Evolutionary conservation across 768 basidiomycete species (phyloP).

Genomic region (Ephemerocybe angulata): DNA sequence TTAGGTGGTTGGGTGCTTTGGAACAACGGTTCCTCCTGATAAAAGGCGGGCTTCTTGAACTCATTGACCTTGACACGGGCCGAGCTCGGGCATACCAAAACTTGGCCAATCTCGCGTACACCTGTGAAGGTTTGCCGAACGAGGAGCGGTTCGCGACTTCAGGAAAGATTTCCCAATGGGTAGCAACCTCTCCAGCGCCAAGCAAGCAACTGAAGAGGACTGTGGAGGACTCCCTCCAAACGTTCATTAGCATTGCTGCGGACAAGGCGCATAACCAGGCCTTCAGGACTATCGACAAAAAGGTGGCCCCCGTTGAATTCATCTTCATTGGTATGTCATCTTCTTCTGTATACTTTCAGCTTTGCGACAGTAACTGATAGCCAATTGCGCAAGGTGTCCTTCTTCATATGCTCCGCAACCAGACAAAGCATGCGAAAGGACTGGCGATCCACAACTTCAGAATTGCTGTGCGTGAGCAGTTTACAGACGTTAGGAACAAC

Average conservation of each 20-base stretch:
- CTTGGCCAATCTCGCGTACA: conserved; percentile 66
- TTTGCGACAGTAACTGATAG: background rate
- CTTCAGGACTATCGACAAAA: conserved; percentile 47
- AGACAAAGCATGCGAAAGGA: conserved; percentile 44
- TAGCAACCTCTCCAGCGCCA: conserved; percentile 40
- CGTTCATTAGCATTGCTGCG: conserved; percentile 52
- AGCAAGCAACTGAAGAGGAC: conserved; percentile 45
- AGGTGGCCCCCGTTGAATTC: conserved; percentile 73
- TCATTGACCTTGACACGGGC: conserved; percentile 60
- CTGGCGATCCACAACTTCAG: conserved; percentile 58
- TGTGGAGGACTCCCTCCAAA: conserved; percentile 51
- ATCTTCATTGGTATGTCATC: conserved; percentile 67
- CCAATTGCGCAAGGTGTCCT: conserved; percentile 52
- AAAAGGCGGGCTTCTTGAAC: conserved; percentile 53
- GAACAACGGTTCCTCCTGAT: conserved; percentile 53
- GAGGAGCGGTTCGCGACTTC: conserved; percentile 50
- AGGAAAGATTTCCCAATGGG: conserved; percentile 54
- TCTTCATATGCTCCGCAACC: conserved; percentile 51
- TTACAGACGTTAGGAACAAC: conserved; percentile 67
- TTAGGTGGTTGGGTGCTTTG: conserved; percentile 58
- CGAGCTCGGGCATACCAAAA: conserved; percentile 78
- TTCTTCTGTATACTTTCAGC: background rate
- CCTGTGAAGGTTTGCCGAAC: conserved; percentile 52
- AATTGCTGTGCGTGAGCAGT: conserved; percentile 47
- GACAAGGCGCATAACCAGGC: conserved; percentile 37